Evolutionary conservation across 2,329 filamentous ascomycete species (phyloP).

Genomic region (Aspergillus sp.): DNA sequence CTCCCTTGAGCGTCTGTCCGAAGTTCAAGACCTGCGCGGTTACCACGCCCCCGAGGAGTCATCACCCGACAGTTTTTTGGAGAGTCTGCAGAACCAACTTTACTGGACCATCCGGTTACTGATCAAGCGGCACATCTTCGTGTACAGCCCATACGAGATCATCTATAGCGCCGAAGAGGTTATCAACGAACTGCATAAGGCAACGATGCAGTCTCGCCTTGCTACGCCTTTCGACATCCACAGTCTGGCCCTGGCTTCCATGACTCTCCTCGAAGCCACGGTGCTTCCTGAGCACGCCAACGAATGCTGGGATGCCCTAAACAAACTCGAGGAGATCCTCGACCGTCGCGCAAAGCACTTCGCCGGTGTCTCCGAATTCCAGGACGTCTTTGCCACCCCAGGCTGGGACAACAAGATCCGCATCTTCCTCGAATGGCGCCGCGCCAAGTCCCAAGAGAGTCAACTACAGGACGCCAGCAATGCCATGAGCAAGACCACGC

Average conservation of each 20-base stretch:
- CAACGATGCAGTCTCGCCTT: conserved; percentile 20
- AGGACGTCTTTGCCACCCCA: conserved; percentile 31
- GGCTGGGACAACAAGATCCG: conserved; percentile 36
- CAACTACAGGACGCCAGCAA: conserved; percentile 21
- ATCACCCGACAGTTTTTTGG: conserved; percentile 20
- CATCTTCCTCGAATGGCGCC: conserved; percentile 32
- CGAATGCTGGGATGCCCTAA: conserved; percentile 38
- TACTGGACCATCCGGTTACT: conserved; percentile 37
- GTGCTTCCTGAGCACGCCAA: conserved; percentile 31
- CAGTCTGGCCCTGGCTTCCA: conserved; percentile 32
- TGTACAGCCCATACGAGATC: conserved; percentile 36
- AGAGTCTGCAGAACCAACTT: conserved; percentile 33
- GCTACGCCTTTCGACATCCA: conserved; percentile 36
- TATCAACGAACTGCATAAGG: conserved; percentile 33
- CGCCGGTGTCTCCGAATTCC: conserved; percentile 25
- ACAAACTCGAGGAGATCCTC: conserved; percentile 44
- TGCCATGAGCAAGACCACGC: background rate
- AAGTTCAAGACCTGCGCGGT: conserved; percentile 28
- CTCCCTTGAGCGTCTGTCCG: conserved; percentile 31
- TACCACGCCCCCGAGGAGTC: conserved; percentile 18
- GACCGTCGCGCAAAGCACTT: conserved; percentile 35
- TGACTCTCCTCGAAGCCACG: conserved; percentile 36
- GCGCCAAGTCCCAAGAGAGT: conserved; percentile 26
- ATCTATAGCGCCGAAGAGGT: conserved; percentile 34
- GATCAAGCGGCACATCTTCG: conserved; percentile 36